These are phyloP conservation scores for Verruconis gallopava DNA, from an alignment of 2,329 filamentous ascomycete genomes.

Conservation along the genomic window DNA sequence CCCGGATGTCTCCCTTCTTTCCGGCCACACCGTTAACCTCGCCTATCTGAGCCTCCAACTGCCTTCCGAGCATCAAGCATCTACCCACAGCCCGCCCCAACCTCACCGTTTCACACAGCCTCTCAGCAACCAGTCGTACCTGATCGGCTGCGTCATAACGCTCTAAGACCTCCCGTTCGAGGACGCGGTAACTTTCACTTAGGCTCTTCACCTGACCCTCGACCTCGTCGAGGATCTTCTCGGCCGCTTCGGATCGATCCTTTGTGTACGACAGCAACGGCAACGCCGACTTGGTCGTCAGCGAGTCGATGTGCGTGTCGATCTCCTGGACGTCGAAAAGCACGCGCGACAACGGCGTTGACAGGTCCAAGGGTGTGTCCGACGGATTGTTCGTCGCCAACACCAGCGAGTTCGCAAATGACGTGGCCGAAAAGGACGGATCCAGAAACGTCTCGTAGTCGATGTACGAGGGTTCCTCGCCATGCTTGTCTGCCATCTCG, in stretches of 20 bases:
- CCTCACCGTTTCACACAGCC: constrained; percentile 67
- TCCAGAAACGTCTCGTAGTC: constrained; percentile 88
- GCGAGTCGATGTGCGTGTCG: constrained; percentile 83
- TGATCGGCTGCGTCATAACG: constrained; percentile 79
- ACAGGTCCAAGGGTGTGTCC: constrained; percentile 82
- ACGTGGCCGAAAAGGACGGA: constrained; percentile 64
- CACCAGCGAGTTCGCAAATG: constrained; percentile 81
- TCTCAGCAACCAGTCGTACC: constrained; percentile 61
- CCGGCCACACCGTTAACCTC: constrained; percentile 44
- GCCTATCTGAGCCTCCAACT: constrained; percentile 73
- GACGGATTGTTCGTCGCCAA: constrained; percentile 83
- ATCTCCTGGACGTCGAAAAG: constrained; percentile 96
- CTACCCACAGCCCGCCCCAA: constrained; percentile 65
- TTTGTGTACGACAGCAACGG: constrained; percentile 70
- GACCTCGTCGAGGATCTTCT: constrained; percentile 59
- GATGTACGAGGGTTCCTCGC: constrained; percentile 70
- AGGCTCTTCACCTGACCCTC: constrained; percentile 68
- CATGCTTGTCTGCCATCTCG: constrained; percentile 7
- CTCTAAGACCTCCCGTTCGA: constrained; percentile 75
- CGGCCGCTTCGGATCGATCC: constrained; percentile 58
- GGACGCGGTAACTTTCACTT: constrained; percentile 70
- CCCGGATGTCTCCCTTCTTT: constrained; percentile 55
- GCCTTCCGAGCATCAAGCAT: constrained; percentile 68
- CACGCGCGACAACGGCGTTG: constrained; percentile 82
- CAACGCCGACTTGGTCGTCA: constrained; percentile 73